A percentile compares a stretch with the other conserved stretches of the same genome.
phyloP scores from a whole-genome alignment of 2,329 filamentous ascomycete genomes.

The Xylaria sp. region DNA sequence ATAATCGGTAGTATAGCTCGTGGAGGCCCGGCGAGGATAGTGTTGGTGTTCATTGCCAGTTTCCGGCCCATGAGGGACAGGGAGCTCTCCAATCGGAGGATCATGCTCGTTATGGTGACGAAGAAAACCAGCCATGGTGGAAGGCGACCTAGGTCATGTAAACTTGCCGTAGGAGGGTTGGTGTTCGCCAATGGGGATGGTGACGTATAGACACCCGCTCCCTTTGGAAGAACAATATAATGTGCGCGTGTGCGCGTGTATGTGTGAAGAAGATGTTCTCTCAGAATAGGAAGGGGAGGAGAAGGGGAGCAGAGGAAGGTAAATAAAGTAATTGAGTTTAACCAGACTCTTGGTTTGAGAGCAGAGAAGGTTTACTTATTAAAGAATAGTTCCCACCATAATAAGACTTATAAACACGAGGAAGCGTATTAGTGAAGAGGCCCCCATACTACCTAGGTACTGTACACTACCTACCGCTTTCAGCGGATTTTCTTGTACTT shows the following conservation, averaged over 20 bases:
- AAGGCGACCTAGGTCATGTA: neutral
- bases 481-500: neutral
- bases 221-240: slow-evolving; percentile 1
- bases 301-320: neutral
- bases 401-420: neutral
- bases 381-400: slow-evolving; percentile 19
- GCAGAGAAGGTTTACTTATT: slow-evolving; percentile 22
- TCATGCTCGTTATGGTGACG: slow-evolving; percentile 55
- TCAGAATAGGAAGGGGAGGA: neutral
- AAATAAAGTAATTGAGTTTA: neutral
- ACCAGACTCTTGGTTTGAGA: slow-evolving; percentile 10
- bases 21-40: slow-evolving; percentile 53
- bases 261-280: neutral
- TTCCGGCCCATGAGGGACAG: slow-evolving; percentile 64
- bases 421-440: slow-evolving; percentile 3
- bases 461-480: neutral
- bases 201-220: slow-evolving; percentile 20
- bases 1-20: slow-evolving; percentile 56
- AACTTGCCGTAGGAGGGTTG: slow-evolving; percentile 1
- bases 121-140: slow-evolving; percentile 51
- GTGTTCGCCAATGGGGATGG: slow-evolving; percentile 12
- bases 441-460: too few species aligned
- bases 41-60: slow-evolving; percentile 62
- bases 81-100: slow-evolving; percentile 61
- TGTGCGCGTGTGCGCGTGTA: slow-evolving; percentile 3